phyloP scores from a whole-genome alignment of 129 eudicot genomes.

The Centella asiatica region DNA sequence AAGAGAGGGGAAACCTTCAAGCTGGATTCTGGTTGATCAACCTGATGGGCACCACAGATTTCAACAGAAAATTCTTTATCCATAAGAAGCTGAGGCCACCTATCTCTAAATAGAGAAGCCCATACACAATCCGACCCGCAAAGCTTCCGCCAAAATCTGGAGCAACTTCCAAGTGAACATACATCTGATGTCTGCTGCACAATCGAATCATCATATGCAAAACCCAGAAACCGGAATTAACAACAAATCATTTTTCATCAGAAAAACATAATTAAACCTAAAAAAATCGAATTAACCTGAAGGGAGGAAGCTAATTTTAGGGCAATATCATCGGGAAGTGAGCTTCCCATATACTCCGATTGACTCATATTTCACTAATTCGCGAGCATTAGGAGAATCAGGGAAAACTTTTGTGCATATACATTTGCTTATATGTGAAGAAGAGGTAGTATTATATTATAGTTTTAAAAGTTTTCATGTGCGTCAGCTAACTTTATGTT shows the following conservation, averaged over 20 bases:
- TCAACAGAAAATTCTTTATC: slow-evolving; percentile 27
- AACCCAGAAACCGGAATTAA: slow-evolving; percentile 2
- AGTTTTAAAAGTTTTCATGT: no score
- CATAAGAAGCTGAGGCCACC: slow-evolving; percentile 61
- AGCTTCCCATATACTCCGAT: slow-evolving; percentile 25
- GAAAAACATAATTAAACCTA: not conserved
- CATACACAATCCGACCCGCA: slow-evolving; percentile 80
- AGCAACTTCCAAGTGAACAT: slow-evolving; percentile 76
- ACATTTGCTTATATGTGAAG: no score
- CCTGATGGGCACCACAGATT: slow-evolving; percentile 28
- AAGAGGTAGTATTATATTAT: no score
- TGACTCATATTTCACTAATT: slow-evolving; percentile 24
- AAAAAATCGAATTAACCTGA: slow-evolving; percentile 28
- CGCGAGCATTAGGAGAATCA: no score
- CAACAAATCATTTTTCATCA: not conserved
- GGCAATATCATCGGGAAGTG: slow-evolving; percentile 67
- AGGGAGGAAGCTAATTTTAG: slow-evolving; percentile 71
- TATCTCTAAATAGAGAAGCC: slow-evolving; percentile 55
- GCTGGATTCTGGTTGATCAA: slow-evolving; percentile 29
- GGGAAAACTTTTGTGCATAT: not conserved
- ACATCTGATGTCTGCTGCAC: slow-evolving; percentile 77
- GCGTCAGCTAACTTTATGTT: not conserved
- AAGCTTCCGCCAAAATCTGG: slow-evolving; percentile 75
- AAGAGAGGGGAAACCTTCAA: slow-evolving; percentile 26
- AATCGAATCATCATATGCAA: slow-evolving; percentile 10